Conservation (phyloP, 1,139 yeast species). For the Pichia sp. region DNA sequence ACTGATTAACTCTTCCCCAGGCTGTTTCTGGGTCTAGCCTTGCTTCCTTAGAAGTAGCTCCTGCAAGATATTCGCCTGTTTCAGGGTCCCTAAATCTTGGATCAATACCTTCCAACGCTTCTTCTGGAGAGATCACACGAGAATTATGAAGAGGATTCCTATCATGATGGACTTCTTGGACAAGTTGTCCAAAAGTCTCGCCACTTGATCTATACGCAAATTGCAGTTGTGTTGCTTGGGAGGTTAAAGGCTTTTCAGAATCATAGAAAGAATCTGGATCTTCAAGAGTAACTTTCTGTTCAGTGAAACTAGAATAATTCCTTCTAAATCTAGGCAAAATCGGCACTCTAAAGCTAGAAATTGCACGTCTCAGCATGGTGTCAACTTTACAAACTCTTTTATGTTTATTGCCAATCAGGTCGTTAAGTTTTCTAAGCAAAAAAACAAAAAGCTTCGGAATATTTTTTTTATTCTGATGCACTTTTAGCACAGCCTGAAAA, state of each 20-base stretch:
- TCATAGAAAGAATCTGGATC: conserved; percentile 19
- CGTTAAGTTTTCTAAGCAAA: neutral
- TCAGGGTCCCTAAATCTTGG: conserved; percentile 26
- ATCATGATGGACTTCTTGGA: conserved; percentile 33
- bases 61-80: conserved; percentile 30
- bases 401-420: neutral
- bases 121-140: conserved; percentile 29
- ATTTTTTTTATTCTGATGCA: too few relatives aligned
- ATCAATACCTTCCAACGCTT: conserved; percentile 22
- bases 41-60: conserved; percentile 43
- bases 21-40: conserved; percentile 43
- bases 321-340: neutral
- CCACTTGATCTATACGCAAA: conserved; percentile 26
- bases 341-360: neutral
- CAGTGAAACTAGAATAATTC: neutral
- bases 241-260: conserved; percentile 13
- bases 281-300: conserved; percentile 16
- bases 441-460: neutral
- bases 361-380: neutral
- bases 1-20: conserved; percentile 41
- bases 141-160: conserved; percentile 27
- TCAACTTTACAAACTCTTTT: neutral
- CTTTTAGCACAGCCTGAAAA: too few relatives aligned
- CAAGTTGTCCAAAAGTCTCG: conserved; percentile 38
- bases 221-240: conserved; percentile 18